phyloP scores from a whole-genome alignment of 495 filamentous ascomycete genomes.

The Copromyces sp. region DNA sequence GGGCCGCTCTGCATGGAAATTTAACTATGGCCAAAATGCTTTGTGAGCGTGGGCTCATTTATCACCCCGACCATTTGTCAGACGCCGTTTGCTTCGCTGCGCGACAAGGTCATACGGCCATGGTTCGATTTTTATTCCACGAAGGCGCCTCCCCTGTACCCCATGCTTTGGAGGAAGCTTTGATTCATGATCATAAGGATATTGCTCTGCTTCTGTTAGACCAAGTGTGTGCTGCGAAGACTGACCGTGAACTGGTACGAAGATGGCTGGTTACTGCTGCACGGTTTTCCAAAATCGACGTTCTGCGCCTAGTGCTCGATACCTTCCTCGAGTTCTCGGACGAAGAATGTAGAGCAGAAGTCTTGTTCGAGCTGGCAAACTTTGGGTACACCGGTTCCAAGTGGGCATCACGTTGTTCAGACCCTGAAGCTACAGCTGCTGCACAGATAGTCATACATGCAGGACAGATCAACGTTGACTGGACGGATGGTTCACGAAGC shows the following conservation, averaged over 20 bases:
- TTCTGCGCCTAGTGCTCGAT: background rate
- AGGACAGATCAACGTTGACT: background rate
- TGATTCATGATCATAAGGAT: too few relatives aligned
- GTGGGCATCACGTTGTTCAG: too few relatives aligned
- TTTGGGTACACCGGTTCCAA: too few relatives aligned
- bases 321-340: background rate
- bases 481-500: background rate
- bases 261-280: background rate
- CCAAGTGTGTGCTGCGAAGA: too few relatives aligned
- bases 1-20: background rate
- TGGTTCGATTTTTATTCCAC: background rate
- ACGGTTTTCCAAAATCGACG: background rate
- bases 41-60: background rate
- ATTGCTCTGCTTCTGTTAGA: too few relatives aligned
- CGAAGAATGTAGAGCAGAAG: background rate
- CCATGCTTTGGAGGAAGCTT: too few relatives aligned
- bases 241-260: too few relatives aligned
- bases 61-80: background rate
- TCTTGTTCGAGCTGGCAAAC: background rate
- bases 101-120: background rate
- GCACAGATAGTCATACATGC: background rate
- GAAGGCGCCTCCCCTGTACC: background rate
- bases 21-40: background rate
- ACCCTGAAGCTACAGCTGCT: background rate
- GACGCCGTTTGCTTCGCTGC: background rate